These are phyloP conservation scores for Ceratocystis huliohia DNA, from an alignment of 2,329 filamentous ascomycete genomes.

Conservation along the genomic window DNA sequence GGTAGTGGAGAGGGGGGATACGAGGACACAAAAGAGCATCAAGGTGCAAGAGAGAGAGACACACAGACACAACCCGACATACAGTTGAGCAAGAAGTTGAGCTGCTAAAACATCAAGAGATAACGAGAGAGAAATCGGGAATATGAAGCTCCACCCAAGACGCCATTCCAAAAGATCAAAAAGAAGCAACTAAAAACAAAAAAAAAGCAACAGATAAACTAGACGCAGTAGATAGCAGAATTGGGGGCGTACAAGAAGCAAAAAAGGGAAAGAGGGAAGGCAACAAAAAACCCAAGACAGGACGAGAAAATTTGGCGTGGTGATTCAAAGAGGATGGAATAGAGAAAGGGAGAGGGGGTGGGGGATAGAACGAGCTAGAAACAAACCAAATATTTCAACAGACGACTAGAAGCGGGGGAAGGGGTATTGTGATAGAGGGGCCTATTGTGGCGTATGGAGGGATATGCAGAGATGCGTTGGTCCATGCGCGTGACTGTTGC, in stretches of 20 bases:
- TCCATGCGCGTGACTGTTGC: neutral
- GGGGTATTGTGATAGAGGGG: neutral
- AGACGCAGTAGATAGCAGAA: slow-evolving; percentile 19
- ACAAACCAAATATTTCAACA: neutral
- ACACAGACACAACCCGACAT: neutral
- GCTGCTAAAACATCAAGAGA: slow-evolving; percentile 7
- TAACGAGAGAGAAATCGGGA: slow-evolving; percentile 25
- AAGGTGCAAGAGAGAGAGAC: neutral
- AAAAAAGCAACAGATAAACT: slow-evolving; percentile 16
- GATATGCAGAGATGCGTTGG: neutral
- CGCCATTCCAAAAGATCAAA: slow-evolving; percentile 22
- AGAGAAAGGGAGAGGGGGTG: slow-evolving; percentile 20
- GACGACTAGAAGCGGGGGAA: neutral
- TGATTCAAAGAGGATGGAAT: slow-evolving; percentile 25
- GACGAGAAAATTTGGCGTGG: slow-evolving; percentile 19
- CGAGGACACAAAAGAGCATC: slow-evolving; percentile 10
- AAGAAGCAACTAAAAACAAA: slow-evolving; percentile 20
- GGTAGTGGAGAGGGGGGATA: neutral
- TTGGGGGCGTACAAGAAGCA: slow-evolving; percentile 20
- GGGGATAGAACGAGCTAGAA: neutral
- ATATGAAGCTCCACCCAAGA: slow-evolving; percentile 22
- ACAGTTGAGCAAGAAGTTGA: slow-evolving; percentile 19
- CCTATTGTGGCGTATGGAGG: neutral
- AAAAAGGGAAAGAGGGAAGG: slow-evolving; percentile 23
- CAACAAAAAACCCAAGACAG: neutral